phyloP scores from a whole-genome alignment of 2,329 filamentous ascomycete species.

The Amauroascus verrucosus region DNA sequence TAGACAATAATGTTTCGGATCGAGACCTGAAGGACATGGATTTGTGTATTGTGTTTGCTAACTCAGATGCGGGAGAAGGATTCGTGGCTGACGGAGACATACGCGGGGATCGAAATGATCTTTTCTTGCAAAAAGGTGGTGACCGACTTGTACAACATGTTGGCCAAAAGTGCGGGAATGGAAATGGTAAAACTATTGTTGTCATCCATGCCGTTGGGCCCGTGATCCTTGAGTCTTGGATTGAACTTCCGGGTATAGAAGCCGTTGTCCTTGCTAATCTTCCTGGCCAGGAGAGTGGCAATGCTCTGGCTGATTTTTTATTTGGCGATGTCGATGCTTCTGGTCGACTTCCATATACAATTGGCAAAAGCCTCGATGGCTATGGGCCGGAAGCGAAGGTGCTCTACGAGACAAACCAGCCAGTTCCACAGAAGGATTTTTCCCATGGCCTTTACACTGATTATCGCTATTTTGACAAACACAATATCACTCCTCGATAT shows the following conservation, averaged over 20 bases:
- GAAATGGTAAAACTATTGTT: slow-evolving; percentile 61
- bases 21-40: slow-evolving; percentile 32
- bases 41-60: slow-evolving; percentile 42
- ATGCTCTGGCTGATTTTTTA: slow-evolving; percentile 38
- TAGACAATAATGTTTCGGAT: slow-evolving; percentile 39
- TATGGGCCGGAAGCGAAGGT: slow-evolving; percentile 60
- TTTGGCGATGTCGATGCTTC: slow-evolving; percentile 37
- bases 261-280: slow-evolving; percentile 55
- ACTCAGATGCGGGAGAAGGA: slow-evolving; percentile 40
- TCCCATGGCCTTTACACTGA: slow-evolving; percentile 76
- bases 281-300: slow-evolving; percentile 47
- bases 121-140: slow-evolving; percentile 65
- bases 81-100: slow-evolving; percentile 47
- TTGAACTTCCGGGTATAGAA: slow-evolving; percentile 54
- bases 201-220: slow-evolving; percentile 74
- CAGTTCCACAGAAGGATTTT: slow-evolving; percentile 73
- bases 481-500: slow-evolving; percentile 62
- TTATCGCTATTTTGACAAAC: slow-evolving; percentile 78
- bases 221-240: slow-evolving; percentile 51
- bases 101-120: slow-evolving; percentile 42
- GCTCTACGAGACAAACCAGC: slow-evolving; percentile 56
- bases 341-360: slow-evolving; percentile 54
- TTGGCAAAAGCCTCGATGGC: slow-evolving; percentile 46
- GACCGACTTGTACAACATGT: slow-evolving; percentile 62
- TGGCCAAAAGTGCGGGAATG: slow-evolving; percentile 54